Percentiles rank a stretch among this genome's conserved stretches.
Conservation (phyloP, 1,139 yeast species). For the Candida labiduridarum region DNA sequence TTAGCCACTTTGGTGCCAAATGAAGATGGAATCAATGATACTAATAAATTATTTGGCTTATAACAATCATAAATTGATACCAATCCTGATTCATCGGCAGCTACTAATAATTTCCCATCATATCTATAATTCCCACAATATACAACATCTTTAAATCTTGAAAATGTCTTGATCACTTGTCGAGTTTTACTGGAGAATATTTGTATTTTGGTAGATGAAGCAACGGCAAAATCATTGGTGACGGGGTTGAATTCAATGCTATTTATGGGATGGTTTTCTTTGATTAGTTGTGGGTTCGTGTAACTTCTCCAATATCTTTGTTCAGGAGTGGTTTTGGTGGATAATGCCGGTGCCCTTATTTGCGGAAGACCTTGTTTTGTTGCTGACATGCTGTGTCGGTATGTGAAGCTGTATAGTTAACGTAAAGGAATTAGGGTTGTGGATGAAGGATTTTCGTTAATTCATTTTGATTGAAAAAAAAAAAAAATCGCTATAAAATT, state of each 20-base stretch:
- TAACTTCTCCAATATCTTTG: slow-evolving; percentile 93
- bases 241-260: slow-evolving; percentile 87
- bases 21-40: slow-evolving; percentile 76
- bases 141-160: slow-evolving; percentile 90
- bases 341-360: slow-evolving; percentile 71
- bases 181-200: slow-evolving; percentile 91
- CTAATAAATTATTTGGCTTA: slow-evolving; percentile 76
- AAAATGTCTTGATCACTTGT: slow-evolving; percentile 84
- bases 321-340: slow-evolving; percentile 86
- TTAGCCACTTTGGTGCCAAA: slow-evolving; percentile 95
- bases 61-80: slow-evolving; percentile 83
- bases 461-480: neutral
- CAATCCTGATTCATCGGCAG: slow-evolving; percentile 87
- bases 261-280: slow-evolving; percentile 90
- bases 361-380: slow-evolving; percentile 68
- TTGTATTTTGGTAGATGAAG: slow-evolving; percentile 90
- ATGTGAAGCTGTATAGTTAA: neutral
- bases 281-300: slow-evolving; percentile 81
- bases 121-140: slow-evolving; percentile 80
- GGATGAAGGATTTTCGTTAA: neutral
- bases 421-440: neutral
- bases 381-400: slow-evolving; percentile 67
- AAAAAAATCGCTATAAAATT: too few species aligned
- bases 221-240: slow-evolving; percentile 89
- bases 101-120: slow-evolving; percentile 82